phyloP scores from a whole-genome alignment of 768 basidiomycete species.

The Rhodotorula diobovata region DNA sequence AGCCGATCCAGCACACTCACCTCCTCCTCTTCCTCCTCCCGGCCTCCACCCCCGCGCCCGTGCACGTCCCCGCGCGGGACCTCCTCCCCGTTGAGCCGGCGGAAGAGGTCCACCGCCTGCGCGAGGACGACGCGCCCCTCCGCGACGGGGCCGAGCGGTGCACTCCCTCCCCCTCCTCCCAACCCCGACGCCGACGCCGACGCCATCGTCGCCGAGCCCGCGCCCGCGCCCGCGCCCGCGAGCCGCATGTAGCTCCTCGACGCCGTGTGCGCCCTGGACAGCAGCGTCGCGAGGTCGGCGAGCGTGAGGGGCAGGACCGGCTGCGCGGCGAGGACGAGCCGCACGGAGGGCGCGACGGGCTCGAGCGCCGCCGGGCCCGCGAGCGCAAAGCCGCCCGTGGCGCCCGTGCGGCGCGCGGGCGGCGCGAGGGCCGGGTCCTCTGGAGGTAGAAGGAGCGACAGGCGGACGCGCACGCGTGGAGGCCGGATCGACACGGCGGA shows the following conservation, averaged over 20 bases:
- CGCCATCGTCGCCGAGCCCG: too few species aligned
- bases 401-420: too few species aligned
- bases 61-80: rapidly evolving
- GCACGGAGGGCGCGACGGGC: slow-evolving; percentile 13
- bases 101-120: slow-evolving; percentile 17
- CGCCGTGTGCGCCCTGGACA: slow-evolving; percentile 10
- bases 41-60: not conserved
- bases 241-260: not conserved
- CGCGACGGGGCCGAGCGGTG: not conserved
- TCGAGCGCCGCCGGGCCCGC: not conserved
- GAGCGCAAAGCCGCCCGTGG: not conserved
- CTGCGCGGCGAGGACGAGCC: slow-evolving; percentile 5
- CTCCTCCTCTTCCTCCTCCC: slow-evolving; percentile 6
- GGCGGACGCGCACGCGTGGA: slow-evolving; percentile 10
- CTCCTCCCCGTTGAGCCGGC: slow-evolving; percentile 18
- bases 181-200: too few species aligned
- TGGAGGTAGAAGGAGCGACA: slow-evolving; percentile 22
- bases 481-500: slow-evolving; percentile 14
- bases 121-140: not conserved
- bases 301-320: slow-evolving; percentile 20
- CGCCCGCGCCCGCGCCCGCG: not conserved
- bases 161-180: too few species aligned
- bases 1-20: slow-evolving; percentile 17
- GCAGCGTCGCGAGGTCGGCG: slow-evolving; percentile 16
- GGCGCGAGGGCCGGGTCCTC: not conserved